Evolutionary conservation across 345 rosid genomes (phyloP), one percentile per base, ranked within the genome.

Genomic region (Aquilaria sinensis): DNA sequence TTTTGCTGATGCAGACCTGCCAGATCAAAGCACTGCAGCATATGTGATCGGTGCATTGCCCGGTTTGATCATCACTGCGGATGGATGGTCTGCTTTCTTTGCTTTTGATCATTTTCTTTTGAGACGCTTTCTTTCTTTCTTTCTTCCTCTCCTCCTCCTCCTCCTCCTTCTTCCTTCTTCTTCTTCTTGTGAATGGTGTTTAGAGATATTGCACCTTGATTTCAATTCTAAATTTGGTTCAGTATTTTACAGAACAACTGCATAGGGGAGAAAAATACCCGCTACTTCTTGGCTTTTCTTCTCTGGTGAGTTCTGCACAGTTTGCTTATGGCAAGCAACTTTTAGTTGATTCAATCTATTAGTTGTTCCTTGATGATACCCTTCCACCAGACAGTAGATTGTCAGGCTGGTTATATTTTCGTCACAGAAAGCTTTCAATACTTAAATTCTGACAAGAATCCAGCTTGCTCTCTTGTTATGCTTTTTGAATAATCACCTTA

Each of bases 51-150:
- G 10, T 92, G 98, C 80, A 91, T 92, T 37, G 98, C 96, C 51
- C 90, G 98, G 45, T 92, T 92, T 75, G 98, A 92, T 60, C 98
- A 92, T 80, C 98, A 92, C 61, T 92, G 96, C 72, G 96, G 98
- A 53, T 92, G 98, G 98, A 92, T 89, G 98, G 98, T 92, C 65
- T 0, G 84, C 58, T 14, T 69, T 60, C 45, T 62, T 52, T 61
- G 43, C 43, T 55, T 52, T 56, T 31, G 5, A 31, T 1, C 47
- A 63, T 52, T 70, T 56, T 47, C 16, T 9, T 33, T 61, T 4
- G 43, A 9, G 8, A 37, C 43, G 8, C 8, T 5, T 4, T 12
- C 15, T 48, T 50, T 9, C 14, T 12, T 46, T 13, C 45, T 58
- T 46, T 53, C 16, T 23, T 4, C 7, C 62, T 10, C 34, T n/a